phyloP scores from a whole-genome alignment of 164 flowering plant genomes.

The Sedum album region DNA sequence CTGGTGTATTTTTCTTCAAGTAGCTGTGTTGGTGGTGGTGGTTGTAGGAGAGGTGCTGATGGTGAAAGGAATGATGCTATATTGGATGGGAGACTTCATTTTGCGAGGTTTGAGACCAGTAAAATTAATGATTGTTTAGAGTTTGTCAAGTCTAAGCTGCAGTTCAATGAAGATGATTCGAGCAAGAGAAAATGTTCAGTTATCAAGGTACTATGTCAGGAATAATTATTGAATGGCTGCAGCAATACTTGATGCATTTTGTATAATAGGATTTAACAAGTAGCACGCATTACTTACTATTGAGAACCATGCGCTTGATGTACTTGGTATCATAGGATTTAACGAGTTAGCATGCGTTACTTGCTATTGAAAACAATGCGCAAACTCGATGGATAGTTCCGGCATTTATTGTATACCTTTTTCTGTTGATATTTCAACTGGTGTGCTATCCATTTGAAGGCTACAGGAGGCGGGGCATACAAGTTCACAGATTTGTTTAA shows the following conservation, averaged over 20 bases:
- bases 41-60: constrained; percentile 11
- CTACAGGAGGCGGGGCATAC: constrained; percentile 80
- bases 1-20: constrained; percentile 43
- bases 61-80: constrained; percentile 12
- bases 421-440: neutral
- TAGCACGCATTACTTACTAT: neutral
- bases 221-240: no score
- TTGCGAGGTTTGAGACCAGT: constrained; percentile 55
- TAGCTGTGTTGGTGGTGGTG: constrained; percentile 10
- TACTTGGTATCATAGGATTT: neutral
- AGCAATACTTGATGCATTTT: no score
- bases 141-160: constrained; percentile 33
- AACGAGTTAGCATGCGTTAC: neutral
- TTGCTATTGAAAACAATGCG: neutral
- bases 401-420: neutral
- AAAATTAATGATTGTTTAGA: constrained; percentile 54
- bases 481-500: constrained; percentile 58
- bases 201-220: constrained; percentile 58
- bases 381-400: neutral
- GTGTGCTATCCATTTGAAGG: constrained; percentile 30
- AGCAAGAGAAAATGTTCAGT: constrained; percentile 13
- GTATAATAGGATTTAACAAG: neutral
- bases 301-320: neutral
- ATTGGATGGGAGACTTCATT: constrained; percentile 43
- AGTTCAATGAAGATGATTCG: constrained; percentile 32